Percentiles rank a stretch among this genome's conserved stretches.
phyloP scores from a whole-genome alignment of 805 yeast genomes.

The Yarrowia keelungensis region DNA sequence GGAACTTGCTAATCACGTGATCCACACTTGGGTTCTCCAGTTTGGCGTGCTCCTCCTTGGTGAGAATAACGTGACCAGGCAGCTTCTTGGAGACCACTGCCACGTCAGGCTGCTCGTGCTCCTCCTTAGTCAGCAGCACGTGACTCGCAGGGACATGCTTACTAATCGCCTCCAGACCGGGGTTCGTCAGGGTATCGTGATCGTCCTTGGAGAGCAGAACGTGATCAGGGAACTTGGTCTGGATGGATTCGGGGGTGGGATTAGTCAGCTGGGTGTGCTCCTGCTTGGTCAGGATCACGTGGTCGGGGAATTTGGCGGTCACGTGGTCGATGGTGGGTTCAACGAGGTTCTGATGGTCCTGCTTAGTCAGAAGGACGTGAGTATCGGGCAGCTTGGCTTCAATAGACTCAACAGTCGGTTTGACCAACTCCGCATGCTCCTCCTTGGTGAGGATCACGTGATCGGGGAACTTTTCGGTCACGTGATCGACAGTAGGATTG shows the following conservation, averaged over 20 bases:
- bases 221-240: too few species aligned
- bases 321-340: background rate
- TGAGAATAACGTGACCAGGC: background rate
- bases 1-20: constrained; percentile 31
- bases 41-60: background rate
- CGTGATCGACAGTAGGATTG: background rate
- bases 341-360: background rate
- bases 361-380: background rate
- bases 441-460: background rate
- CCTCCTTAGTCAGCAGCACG: constrained; percentile 2
- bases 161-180: too few species aligned
- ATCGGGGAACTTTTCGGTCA: constrained; percentile 31
- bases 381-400: background rate
- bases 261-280: too few species aligned
- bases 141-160: too few species aligned
- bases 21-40: background rate
- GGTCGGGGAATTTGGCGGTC: background rate
- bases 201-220: too few species aligned
- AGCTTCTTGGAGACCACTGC: background rate
- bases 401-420: background rate
- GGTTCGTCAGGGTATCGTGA: too few species aligned
- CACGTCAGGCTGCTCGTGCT: background rate
- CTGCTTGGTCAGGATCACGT: background rate
- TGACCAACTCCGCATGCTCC: constrained; percentile 9
- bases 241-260: too few species aligned